Evolutionary conservation across 108 stramenopile species (phyloP).

Genomic region (Fistulifera pelliculosa): DNA sequence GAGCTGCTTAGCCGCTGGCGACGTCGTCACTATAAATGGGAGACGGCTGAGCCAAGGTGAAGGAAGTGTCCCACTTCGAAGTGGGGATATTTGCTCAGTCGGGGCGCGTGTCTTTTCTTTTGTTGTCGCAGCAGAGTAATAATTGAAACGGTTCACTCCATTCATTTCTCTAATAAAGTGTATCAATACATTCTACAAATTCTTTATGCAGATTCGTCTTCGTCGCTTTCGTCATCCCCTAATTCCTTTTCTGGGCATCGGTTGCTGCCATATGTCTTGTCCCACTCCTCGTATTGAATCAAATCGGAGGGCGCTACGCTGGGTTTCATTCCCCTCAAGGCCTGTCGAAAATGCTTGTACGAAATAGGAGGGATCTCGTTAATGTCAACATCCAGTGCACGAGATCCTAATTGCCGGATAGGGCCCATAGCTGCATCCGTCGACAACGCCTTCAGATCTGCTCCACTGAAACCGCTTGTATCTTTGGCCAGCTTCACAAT

Average conservation of each 20-base stretch:
- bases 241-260: conserved; percentile 19
- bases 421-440: conserved; percentile 96
- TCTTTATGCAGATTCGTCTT: conserved; percentile 17
- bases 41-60: conserved; percentile 46
- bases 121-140: conserved; percentile 23
- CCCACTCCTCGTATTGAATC: conserved; percentile 67
- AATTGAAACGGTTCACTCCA: background rate
- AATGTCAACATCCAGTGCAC: conserved; percentile 57
- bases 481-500: conserved; percentile 64
- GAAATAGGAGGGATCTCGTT: conserved; percentile 82
- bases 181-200: background rate
- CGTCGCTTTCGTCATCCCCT: conserved; percentile 33
- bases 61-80: conserved; percentile 59
- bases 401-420: conserved; percentile 63
- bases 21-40: conserved; percentile 78
- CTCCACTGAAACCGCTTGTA: conserved; percentile 88
- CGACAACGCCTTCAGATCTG: conserved; percentile 87
- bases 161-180: background rate
- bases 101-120: conserved; percentile 79
- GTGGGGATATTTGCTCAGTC: conserved; percentile 70
- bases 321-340: conserved; percentile 69
- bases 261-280: conserved; percentile 60
- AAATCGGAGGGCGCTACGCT: conserved; percentile 84
- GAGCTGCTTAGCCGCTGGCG: conserved; percentile 46
- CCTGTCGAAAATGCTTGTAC: conserved; percentile 75